These are phyloP conservation scores for Yarrowia galli DNA, from an alignment of 1,139 yeast species.

Conservation along the genomic window DNA sequence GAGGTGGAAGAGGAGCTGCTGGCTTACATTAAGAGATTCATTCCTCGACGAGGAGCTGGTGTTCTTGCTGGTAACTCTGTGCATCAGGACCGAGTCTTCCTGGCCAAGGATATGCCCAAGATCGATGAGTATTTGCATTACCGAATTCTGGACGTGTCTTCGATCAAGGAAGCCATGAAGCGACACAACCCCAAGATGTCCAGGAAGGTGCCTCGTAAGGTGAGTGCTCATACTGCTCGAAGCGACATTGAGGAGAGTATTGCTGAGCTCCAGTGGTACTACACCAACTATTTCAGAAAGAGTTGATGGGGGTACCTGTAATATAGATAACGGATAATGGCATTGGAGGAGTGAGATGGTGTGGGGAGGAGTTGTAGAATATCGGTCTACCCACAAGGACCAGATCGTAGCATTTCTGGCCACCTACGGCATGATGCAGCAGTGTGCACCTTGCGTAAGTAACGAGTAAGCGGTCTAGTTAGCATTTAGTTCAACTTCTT, in stretches of 20 bases:
- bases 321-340: not conserved
- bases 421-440: too few relatives aligned
- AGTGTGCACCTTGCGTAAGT: too few relatives aligned
- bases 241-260: slow-evolving; percentile 91
- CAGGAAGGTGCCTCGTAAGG: slow-evolving; percentile 66
- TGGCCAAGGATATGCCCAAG: slow-evolving; percentile 82
- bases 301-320: not conserved
- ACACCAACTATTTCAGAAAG: slow-evolving; percentile 56
- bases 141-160: slow-evolving; percentile 86
- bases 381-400: too few relatives aligned
- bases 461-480: too few relatives aligned
- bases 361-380: too few relatives aligned
- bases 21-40: slow-evolving; percentile 63
- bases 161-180: slow-evolving; percentile 77
- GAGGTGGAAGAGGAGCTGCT: slow-evolving; percentile 71
- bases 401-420: too few relatives aligned
- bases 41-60: slow-evolving; percentile 62
- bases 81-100: slow-evolving; percentile 88
- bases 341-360: not conserved
- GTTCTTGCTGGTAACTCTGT: slow-evolving; percentile 90
- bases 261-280: slow-evolving; percentile 78
- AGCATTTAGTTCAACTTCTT: too few relatives aligned
- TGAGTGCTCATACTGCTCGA: slow-evolving; percentile 79
- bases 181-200: slow-evolving; percentile 76
- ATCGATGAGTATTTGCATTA: slow-evolving; percentile 71